Percentiles rank a stretch among this genome's conserved stretches.
Evolutionary conservation across 1,139 yeast species (phyloP).

Genomic region (Suhomyces ambrosiae): DNA sequence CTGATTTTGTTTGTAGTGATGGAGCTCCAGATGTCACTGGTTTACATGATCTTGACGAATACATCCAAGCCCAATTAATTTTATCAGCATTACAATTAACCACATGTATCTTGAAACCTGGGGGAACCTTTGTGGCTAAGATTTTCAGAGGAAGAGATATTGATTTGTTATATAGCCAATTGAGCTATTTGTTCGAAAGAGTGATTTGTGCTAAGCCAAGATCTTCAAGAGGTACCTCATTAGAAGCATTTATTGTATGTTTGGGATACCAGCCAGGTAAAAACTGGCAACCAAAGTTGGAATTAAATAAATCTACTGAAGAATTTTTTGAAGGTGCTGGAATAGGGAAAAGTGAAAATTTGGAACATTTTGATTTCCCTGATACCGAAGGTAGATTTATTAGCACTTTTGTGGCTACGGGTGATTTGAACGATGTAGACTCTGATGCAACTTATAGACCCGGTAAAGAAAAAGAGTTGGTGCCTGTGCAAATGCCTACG

Average conservation of each 20-base stretch:
- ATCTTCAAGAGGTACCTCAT: conserved; percentile 88
- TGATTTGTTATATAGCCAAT: conserved; percentile 84
- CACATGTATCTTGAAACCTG: conserved; percentile 81
- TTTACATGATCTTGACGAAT: conserved; percentile 92
- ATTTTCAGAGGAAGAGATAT: conserved; percentile 95
- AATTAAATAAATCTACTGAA: conserved; percentile 65
- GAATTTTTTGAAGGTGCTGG: conserved; percentile 73
- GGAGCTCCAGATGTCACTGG: conserved; percentile 99
- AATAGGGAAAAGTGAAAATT: conserved; percentile 55
- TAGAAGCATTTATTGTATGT: conserved; percentile 93
- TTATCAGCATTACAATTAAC: conserved; percentile 89
- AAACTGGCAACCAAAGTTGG: conserved; percentile 75
- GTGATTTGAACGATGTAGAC: conserved; percentile 82
- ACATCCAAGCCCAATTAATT: conserved; percentile 91
- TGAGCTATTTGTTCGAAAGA: conserved; percentile 77
- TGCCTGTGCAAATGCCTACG: conserved; percentile 93
- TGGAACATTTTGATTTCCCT: conserved; percentile 44
- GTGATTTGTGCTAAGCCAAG: conserved; percentile 96
- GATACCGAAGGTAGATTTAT: conserved; percentile 64
- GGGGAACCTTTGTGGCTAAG: conserved; percentile 94
- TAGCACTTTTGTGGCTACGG: conserved; percentile 92
- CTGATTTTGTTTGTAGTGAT: conserved; percentile 94
- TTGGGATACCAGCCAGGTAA: conserved; percentile 78
- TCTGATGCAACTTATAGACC: conserved; percentile 92
- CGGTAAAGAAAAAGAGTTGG: conserved; percentile 56